These are phyloP conservation scores for Brassica carinata DNA, from an alignment of 345 rosid genomes.

Conservation along the genomic window DNA sequence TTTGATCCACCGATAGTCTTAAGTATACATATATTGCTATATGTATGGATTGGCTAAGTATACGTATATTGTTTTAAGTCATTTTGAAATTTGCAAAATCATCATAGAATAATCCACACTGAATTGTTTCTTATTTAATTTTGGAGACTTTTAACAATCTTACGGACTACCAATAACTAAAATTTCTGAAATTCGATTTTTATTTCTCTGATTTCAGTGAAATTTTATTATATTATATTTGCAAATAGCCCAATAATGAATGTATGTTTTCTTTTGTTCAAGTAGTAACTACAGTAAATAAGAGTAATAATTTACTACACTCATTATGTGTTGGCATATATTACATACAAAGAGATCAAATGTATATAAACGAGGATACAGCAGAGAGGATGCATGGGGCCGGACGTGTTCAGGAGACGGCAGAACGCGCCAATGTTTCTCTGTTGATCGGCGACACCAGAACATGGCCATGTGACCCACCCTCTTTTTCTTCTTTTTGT, in stretches of 20 bases:
- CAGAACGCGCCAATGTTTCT: conserved; percentile 30
- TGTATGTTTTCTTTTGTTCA: too few relatives aligned
- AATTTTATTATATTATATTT: not conserved
- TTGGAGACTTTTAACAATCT: not conserved
- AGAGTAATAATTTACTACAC: not conserved
- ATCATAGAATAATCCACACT: too few relatives aligned
- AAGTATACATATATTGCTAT: not conserved
- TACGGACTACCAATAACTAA: not conserved
- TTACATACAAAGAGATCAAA: not conserved
- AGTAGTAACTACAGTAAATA: too few relatives aligned
- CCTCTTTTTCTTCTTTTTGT: conserved; percentile 23
- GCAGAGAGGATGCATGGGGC: conserved; percentile 29
- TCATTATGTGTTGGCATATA: not conserved
- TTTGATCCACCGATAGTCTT: not conserved
- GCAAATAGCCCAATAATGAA: too few relatives aligned
- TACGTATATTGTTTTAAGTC: not conserved
- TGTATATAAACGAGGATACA: not conserved
- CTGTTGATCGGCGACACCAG: conserved; percentile 39
- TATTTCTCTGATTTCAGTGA: not conserved
- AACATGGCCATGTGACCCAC: conserved; percentile 39
- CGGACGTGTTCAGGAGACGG: conserved; percentile 33
- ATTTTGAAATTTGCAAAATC: not conserved
- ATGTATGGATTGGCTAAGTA: not conserved
- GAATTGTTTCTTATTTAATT: not conserved
- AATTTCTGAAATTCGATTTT: not conserved